A percentile compares a stretch with the other conserved stretches of the same genome.
phyloP scores from a whole-genome alignment of 257 asterid genomes.

The Jacaranda mimosifolia region DNA sequence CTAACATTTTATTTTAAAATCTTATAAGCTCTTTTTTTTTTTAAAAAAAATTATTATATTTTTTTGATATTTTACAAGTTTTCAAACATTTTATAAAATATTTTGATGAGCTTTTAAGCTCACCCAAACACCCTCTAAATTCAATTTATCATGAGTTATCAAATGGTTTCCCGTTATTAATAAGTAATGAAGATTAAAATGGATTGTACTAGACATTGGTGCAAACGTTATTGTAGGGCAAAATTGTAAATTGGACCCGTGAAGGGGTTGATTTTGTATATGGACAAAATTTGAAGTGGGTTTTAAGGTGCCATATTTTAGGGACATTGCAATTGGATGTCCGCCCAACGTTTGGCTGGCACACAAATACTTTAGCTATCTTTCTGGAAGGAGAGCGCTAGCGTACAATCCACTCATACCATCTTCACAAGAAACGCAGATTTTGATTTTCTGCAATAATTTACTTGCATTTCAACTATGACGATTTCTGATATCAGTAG shows the following conservation, averaged over 20 bases:
- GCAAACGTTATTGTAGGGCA: neutral
- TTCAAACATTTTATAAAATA: too few species aligned
- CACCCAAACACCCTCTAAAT: too few species aligned
- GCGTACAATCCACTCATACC: slow-evolving; percentile 34
- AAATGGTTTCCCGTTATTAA: neutral
- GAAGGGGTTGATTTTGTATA: neutral
- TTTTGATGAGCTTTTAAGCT: too few species aligned
- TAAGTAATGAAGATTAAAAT: neutral
- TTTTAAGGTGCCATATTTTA: slow-evolving; percentile 1
- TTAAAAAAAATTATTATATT: too few species aligned
- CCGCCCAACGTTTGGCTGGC: slow-evolving; percentile 42
- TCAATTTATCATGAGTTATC: neutral
- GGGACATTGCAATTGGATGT: slow-evolving; percentile 28
- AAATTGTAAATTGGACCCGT: neutral
- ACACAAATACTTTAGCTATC: slow-evolving; percentile 15
- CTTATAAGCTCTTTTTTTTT: too few species aligned
- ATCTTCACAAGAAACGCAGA: neutral
- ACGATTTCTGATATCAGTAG: too few species aligned
- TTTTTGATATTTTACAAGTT: too few species aligned
- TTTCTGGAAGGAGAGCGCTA: neutral
- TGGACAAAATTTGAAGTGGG: neutral
- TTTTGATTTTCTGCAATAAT: neutral
- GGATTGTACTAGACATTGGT: neutral
- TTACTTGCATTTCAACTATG: neutral
- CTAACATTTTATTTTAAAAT: too few species aligned